phyloP scores from a whole-genome alignment of 371 early-diverging fungal genomes.

The Coemansia sp. region DNA sequence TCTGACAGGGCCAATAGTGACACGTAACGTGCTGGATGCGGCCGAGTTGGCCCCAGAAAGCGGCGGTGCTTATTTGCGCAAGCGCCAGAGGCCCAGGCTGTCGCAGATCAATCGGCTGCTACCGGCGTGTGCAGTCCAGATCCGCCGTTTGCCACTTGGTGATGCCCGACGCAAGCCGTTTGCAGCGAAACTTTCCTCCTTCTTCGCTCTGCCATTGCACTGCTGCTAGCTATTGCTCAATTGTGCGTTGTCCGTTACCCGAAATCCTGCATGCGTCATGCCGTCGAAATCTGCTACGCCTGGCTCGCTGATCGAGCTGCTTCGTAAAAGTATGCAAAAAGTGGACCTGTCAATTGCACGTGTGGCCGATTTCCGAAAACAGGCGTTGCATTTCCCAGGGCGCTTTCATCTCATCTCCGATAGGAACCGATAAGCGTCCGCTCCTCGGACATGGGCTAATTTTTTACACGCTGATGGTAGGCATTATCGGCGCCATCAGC shows the following conservation, averaged over 20 bases:
- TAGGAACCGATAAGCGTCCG: background rate
- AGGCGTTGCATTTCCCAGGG: background rate
- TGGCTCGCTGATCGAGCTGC: conserved; percentile 37
- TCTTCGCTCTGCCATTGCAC: background rate
- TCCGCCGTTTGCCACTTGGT: background rate
- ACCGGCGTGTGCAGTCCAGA: conserved; percentile 1
- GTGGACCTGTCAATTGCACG: background rate
- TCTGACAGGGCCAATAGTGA: too few species aligned
- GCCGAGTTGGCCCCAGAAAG: background rate
- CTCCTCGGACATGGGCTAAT: too few species aligned
- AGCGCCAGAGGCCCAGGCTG: background rate
- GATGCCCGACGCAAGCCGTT: too few species aligned
- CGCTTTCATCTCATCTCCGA: conserved; percentile 1
- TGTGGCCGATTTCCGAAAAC: conserved; percentile 1
- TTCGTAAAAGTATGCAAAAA: conserved; percentile 32
- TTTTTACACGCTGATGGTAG: conserved; percentile 45
- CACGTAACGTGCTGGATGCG: too few species aligned
- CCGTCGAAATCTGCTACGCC: background rate
- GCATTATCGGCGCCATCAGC: conserved; percentile 68
- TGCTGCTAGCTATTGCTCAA: background rate
- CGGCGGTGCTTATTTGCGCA: background rate
- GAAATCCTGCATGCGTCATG: too few species aligned
- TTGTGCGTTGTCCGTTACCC: too few species aligned
- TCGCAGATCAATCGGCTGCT: background rate
- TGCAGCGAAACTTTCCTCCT: background rate